These are phyloP conservation scores for Purpureocillium lavendulum DNA, from an alignment of 2,329 filamentous ascomycete species.

Conservation along the genomic window DNA sequence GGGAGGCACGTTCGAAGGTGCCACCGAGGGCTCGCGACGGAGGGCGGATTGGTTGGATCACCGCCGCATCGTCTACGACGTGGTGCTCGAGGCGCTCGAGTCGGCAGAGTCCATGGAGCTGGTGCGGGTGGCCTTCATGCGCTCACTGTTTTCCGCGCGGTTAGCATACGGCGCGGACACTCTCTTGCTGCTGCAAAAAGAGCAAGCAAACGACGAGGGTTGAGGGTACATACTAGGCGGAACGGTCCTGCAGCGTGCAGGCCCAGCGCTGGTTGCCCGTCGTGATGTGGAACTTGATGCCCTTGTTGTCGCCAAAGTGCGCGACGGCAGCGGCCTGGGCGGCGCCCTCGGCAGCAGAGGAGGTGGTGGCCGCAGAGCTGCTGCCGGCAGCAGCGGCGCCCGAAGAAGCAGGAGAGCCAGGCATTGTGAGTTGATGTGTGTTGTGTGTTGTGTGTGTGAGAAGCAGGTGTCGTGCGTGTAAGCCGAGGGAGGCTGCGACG, in stretches of 20 bases:
- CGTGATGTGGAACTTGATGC: slow-evolving; percentile 38
- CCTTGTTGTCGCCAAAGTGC: slow-evolving; percentile 26
- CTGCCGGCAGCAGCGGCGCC: too few species aligned
- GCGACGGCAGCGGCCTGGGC: slow-evolving; percentile 9
- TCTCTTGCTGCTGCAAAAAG: too few species aligned
- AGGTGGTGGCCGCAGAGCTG: too few species aligned
- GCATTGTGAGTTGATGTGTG: slow-evolving; percentile 7
- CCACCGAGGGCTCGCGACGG: too few species aligned
- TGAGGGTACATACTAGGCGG: slow-evolving; percentile 31
- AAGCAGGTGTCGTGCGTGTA: too few species aligned
- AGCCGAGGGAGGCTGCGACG: too few species aligned
- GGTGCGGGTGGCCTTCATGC: slow-evolving; percentile 26
- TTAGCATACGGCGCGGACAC: slow-evolving; percentile 10
- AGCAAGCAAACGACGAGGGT: background rate
- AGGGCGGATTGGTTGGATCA: too few species aligned
- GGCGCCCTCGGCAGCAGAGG: slow-evolving; percentile 8
- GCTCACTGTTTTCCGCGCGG: slow-evolving; percentile 23
- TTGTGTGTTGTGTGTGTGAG: background rate
- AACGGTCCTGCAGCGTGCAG: slow-evolving; percentile 36
- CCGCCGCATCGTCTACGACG: background rate
- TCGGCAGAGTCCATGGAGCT: slow-evolving; percentile 26
- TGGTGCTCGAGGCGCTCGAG: slow-evolving; percentile 17
- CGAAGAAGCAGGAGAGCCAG: slow-evolving; percentile 9
- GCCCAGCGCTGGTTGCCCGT: slow-evolving; percentile 28
- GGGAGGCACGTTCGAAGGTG: too few species aligned